Evolutionary conservation across 192 early-diverging fungal genomes (phyloP).

Genomic region (Spizellomyces sp.): DNA sequence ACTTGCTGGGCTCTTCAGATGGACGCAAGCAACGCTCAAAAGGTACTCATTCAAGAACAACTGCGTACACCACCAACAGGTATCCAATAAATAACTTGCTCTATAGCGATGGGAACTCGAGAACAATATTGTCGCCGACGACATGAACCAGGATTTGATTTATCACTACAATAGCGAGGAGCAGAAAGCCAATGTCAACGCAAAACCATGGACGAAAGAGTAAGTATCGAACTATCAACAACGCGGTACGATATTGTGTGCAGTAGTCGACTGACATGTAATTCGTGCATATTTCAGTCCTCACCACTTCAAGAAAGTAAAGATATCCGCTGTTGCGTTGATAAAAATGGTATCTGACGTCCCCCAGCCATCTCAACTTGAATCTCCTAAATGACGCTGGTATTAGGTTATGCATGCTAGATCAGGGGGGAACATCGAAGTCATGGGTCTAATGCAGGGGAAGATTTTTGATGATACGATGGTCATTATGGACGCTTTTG

Average conservation of each 20-base stretch:
- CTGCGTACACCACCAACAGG: no score
- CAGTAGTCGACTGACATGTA: background rate
- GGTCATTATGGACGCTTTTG: slow-evolving; percentile 96
- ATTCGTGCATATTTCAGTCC: slow-evolving; percentile 53
- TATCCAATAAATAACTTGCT: background rate
- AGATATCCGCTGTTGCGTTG: slow-evolving; percentile 92
- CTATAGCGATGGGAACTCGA: slow-evolving; percentile 52
- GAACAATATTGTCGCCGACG: slow-evolving; percentile 71
- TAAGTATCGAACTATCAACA: slow-evolving; percentile 35
- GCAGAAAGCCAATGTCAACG: slow-evolving; percentile 62
- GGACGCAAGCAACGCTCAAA: background rate
- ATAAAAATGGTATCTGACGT: slow-evolving; percentile 86
- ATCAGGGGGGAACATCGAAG: slow-evolving; percentile 92
- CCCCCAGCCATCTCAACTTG: background rate
- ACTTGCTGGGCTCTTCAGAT: background rate
- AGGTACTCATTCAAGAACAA: no score
- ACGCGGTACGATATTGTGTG: background rate
- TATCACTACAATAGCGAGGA: slow-evolving; percentile 78
- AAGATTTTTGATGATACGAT: slow-evolving; percentile 86
- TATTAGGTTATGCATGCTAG: slow-evolving; percentile 92
- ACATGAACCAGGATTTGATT: slow-evolving; percentile 63
- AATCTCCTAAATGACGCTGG: background rate
- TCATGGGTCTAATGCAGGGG: slow-evolving; percentile 99
- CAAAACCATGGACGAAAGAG: slow-evolving; percentile 85
- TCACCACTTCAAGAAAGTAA: slow-evolving; percentile 83